Evolutionary conservation across 768 basidiomycete species (phyloP).

Genomic region (Macrolepiota fuliginosa): DNA sequence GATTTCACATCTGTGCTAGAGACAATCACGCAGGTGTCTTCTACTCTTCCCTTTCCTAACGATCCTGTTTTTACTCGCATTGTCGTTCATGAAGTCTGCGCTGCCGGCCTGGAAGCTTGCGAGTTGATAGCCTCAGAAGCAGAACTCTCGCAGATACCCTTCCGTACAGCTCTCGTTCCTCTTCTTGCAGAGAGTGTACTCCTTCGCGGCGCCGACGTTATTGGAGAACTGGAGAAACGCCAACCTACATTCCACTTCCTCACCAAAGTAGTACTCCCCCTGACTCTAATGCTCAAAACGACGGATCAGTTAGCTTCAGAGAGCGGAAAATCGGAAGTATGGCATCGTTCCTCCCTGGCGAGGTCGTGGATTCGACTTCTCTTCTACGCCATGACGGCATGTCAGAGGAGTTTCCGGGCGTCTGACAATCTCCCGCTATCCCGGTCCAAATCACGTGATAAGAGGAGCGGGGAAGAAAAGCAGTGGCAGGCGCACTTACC

Average conservation of each 20-base stretch:
- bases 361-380: slow-evolving; percentile 64
- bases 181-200: slow-evolving; percentile 44
- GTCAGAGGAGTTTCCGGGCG: slow-evolving; percentile 32
- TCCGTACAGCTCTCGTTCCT: slow-evolving; percentile 36
- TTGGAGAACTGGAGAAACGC: slow-evolving; percentile 55
- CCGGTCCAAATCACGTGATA: slow-evolving; percentile 48
- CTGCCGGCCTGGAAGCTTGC: slow-evolving; percentile 45
- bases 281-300: slow-evolving; percentile 53
- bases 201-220: slow-evolving; percentile 48
- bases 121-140: slow-evolving; percentile 42
- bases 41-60: slow-evolving; percentile 45
- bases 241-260: slow-evolving; percentile 58
- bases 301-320: slow-evolving; percentile 40
- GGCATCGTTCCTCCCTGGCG: slow-evolving; percentile 43
- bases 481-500: slow-evolving; percentile 33
- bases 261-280: slow-evolving; percentile 61
- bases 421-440: slow-evolving; percentile 20
- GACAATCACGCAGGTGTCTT: slow-evolving; percentile 42
- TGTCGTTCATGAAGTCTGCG: slow-evolving; percentile 44
- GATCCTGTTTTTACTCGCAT: slow-evolving; percentile 49
- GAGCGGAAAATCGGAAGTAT: slow-evolving; percentile 39
- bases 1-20: slow-evolving; percentile 62
- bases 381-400: slow-evolving; percentile 54
- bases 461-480: slow-evolving; percentile 18
- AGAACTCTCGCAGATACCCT: slow-evolving; percentile 36